phyloP scores from a whole-genome alignment of 371 early-diverging fungal species.

The Mucor plumbeus region DNA sequence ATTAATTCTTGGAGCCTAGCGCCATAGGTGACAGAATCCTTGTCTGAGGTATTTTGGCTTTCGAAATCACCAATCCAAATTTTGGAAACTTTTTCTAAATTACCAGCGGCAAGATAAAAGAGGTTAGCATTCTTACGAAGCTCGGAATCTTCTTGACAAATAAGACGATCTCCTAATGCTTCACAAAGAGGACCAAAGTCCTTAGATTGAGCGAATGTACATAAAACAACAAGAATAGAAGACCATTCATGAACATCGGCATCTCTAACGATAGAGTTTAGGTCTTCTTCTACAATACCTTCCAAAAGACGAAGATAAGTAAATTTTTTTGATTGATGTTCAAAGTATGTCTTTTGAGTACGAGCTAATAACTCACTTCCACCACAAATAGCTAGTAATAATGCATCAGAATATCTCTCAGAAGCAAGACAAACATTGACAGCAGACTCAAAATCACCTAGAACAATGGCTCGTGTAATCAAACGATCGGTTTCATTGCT shows the following conservation, averaged over 20 bases:
- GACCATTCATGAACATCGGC: slow-evolving; percentile 89
- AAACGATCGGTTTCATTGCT: slow-evolving; percentile 62
- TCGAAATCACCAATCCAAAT: slow-evolving; percentile 76
- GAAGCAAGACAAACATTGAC: slow-evolving; percentile 84
- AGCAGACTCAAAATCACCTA: slow-evolving; percentile 93
- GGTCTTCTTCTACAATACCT: slow-evolving; percentile 79
- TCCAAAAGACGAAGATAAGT: slow-evolving; percentile 86
- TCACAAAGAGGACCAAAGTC: slow-evolving; percentile 76
- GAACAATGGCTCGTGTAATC: slow-evolving; percentile 82
- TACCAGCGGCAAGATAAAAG: slow-evolving; percentile 90
- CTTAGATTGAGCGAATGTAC: slow-evolving; percentile 86
- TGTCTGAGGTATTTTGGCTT: slow-evolving; percentile 36
- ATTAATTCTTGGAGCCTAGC: slow-evolving; percentile 75
- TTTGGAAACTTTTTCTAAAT: slow-evolving; percentile 77
- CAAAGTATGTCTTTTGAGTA: slow-evolving; percentile 89
- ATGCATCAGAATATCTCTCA: slow-evolving; percentile 88
- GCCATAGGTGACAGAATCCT: slow-evolving; percentile 18
- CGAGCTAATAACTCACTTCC: slow-evolving; percentile 82
- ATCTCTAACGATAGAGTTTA: slow-evolving; percentile 81
- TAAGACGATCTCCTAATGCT: slow-evolving; percentile 72
- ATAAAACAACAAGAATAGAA: slow-evolving; percentile 87
- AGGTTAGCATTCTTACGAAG: slow-evolving; percentile 62
- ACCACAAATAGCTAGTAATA: slow-evolving; percentile 89
- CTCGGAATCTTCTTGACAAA: slow-evolving; percentile 42
- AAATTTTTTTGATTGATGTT: slow-evolving; percentile 52